Evolutionary conservation across 192 early-diverging fungal genomes (phyloP).

Genomic region (Entophlyctis luteolus): DNA sequence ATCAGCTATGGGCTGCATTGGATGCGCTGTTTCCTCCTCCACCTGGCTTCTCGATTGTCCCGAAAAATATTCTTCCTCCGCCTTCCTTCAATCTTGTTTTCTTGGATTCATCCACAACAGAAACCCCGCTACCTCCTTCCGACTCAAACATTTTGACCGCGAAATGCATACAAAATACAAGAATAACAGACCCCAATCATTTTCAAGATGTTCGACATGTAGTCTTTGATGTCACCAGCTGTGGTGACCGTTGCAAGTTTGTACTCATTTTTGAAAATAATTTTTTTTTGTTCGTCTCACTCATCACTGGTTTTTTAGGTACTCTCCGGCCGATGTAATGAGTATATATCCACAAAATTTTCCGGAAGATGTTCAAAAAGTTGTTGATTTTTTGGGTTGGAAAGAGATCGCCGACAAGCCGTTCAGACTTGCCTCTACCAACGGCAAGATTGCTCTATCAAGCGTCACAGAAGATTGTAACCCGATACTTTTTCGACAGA

Average conservation of each 20-base stretch:
- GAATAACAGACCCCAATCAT: constrained; percentile 73
- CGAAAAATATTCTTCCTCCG: constrained; percentile 38
- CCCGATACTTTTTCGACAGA: no score
- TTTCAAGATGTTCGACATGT: constrained; percentile 93
- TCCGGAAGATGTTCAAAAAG: constrained; percentile 59
- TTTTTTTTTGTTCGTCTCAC: no score
- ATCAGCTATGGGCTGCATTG: constrained; percentile 67
- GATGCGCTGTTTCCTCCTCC: constrained; percentile 62
- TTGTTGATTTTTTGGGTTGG: constrained; percentile 72
- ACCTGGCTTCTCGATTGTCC: constrained; percentile 46
- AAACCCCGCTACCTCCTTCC: not conserved
- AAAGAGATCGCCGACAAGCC: constrained; percentile 57
- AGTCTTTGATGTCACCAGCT: constrained; percentile 51
- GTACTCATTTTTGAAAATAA: no score
- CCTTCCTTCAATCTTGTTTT: constrained; percentile 50
- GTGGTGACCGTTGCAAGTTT: no score
- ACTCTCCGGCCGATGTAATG: constrained; percentile 79
- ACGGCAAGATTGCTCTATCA: constrained; percentile 41
- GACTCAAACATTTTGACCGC: not conserved
- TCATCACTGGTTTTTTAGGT: no score
- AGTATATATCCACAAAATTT: constrained; percentile 72
- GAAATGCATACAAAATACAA: constrained; percentile 43
- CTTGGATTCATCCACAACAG: constrained; percentile 18
- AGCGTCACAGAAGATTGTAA: not conserved
- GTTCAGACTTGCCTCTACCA: constrained; percentile 48